Evolutionary conservation across 1,284 basidiomycete species (phyloP), one percentile per base, ranked within the genome.

Genomic region (Cerioporus squamosus): DNA sequence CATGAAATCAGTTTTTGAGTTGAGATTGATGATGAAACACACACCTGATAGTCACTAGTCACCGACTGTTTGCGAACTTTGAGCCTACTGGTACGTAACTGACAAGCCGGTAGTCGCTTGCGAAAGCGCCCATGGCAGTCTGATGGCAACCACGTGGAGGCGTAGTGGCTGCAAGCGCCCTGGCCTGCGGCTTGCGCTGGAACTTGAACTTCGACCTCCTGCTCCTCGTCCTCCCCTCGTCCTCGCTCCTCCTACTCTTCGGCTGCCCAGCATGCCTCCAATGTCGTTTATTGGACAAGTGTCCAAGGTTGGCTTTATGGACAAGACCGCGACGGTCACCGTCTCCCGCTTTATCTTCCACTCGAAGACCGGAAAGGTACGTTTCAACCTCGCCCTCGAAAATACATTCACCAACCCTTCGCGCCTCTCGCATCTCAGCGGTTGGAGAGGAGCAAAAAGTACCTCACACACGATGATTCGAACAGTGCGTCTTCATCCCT

Each of bases 251-350:
- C 39, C 18, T 15, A 2, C 23, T 10, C 23, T n/a, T 36, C 31
- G 29, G 18, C 49, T 18, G 40, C 53, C 57, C 60, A 72, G 54
- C 8, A 93, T 93, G 90, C 88, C 90, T 31, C 90, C 90, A 22
- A 86, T 91, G 82, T 74, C 84, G 17, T 81, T 93, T 55, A 79
- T 79, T 23, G 91, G 91, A 9, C 68, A 86, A 40, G 91, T 93
- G 23, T 88, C 88, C 23, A 92, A 90, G 73, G 86, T 83, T 18
- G 90, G 91, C 14, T 83, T 79, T 66, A 93, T 93, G 91, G 80
- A 85, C 57, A 93, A 92, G 70, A 93, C 91, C 0, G 91, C 82
- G 17, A 93, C 91, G 0, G 90, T 93, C 43, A 86, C 86, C 1
- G 89, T 93, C 17, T 85, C 88, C 24, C 82, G 91, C 57, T 85